Conservation (phyloP, 164 flowering plant genomes). For the Berberis thunbergii region DNA sequence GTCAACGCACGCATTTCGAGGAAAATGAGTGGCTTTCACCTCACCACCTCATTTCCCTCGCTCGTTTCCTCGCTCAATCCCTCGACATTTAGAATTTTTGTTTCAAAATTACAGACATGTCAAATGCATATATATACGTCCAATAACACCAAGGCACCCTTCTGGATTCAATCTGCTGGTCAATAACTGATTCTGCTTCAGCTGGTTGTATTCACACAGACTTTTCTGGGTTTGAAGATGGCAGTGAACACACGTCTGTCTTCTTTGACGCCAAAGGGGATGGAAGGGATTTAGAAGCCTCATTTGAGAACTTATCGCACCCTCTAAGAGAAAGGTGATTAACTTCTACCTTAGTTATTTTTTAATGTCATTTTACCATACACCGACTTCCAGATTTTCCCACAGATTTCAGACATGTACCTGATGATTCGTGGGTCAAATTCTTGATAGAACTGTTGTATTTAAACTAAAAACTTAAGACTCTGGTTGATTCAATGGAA, state of each 20-base stretch:
- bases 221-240: conserved; percentile 43
- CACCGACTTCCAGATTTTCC: neutral
- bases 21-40: too few species aligned
- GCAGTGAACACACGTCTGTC: conserved; percentile 27
- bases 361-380: neutral
- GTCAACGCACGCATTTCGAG: too few species aligned
- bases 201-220: conserved; percentile 68
- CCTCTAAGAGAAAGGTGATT: conserved; percentile 70
- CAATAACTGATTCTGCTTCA: conserved; percentile 79
- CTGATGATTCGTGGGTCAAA: neutral
- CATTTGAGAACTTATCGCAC: conserved; percentile 59
- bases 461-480: too few species aligned
- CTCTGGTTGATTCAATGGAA: too few species aligned
- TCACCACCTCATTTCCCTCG: too few species aligned
- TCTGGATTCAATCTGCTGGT: conserved; percentile 85
- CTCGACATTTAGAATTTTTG: too few species aligned
- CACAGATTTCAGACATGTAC: neutral
- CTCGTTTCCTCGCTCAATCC: too few species aligned
- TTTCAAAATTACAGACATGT: conserved; percentile 55
- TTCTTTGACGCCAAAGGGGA: conserved; percentile 49
- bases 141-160: conserved; percentile 63
- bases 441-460: too few species aligned
- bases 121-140: conserved; percentile 51
- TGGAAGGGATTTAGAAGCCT: conserved; percentile 47
- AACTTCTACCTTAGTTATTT: neutral